A percentile compares a stretch with the other conserved stretches of the same genome.
Evolutionary conservation across 106 monocot species (phyloP).

Genomic region (Apostasia shenzhenica): DNA sequence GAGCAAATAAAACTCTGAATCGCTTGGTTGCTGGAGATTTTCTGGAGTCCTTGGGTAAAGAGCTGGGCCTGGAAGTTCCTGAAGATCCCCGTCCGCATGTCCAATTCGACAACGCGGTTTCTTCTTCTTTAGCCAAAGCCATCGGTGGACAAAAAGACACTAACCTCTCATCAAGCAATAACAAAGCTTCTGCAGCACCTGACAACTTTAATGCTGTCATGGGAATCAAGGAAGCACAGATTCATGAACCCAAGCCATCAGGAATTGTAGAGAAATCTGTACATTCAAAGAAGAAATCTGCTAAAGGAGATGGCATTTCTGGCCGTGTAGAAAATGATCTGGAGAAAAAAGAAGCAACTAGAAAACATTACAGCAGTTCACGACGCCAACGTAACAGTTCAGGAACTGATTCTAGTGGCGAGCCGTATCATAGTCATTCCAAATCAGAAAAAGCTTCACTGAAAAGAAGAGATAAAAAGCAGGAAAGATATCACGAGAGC

Average conservation of each 20-base stretch:
- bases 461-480: slow-evolving; percentile 25
- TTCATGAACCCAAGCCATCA: slow-evolving; percentile 6
- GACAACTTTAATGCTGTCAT: not conserved
- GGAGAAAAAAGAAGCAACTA: slow-evolving; percentile 19
- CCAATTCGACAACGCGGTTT: slow-evolving; percentile 7
- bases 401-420: slow-evolving; percentile 28
- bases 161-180: slow-evolving; percentile 12
- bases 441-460: slow-evolving; percentile 24
- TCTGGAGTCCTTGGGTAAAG: slow-evolving; percentile 85
- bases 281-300: not conserved
- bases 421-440: slow-evolving; percentile 12
- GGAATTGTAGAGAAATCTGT: not conserved
- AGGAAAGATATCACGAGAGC: slow-evolving; percentile 19
- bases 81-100: slow-evolving; percentile 8
- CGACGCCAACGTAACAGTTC: slow-evolving; percentile 29
- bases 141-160: not conserved
- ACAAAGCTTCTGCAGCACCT: slow-evolving; percentile 8
- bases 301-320: not conserved
- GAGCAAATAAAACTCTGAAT: slow-evolving; percentile 72
- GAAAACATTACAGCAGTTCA: slow-evolving; percentile 19
- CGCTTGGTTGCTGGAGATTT: slow-evolving; percentile 91
- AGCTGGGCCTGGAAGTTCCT: slow-evolving; percentile 78
- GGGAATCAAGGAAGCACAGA: not conserved
- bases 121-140: not conserved
- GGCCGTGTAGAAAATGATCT: not conserved